These are phyloP conservation scores for Mercurialis annua DNA, from an alignment of 345 rosid species.

Conservation along the genomic window DNA sequence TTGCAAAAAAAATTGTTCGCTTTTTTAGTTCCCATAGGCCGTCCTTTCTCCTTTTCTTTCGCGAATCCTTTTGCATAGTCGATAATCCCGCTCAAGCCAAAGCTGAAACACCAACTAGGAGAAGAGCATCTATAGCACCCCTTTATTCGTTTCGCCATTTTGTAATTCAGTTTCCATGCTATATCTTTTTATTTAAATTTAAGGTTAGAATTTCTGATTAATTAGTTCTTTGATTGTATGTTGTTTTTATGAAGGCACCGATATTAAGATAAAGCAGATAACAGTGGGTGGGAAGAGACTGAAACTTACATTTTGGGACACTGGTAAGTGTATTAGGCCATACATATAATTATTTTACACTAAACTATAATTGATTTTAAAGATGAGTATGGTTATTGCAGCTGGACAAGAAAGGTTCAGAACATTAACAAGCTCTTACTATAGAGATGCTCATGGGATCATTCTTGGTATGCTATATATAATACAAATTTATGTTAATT, in stretches of 20 bases:
- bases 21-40: too few species aligned
- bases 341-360: neutral
- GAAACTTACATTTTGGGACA: conserved; percentile 95
- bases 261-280: conserved; percentile 86
- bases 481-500: neutral
- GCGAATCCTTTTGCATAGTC: too few species aligned
- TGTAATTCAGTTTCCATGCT: too few species aligned
- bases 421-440: conserved; percentile 84
- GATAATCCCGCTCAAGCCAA: too few species aligned
- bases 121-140: too few species aligned
- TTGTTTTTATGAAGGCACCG: conserved; percentile 53
- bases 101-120: too few species aligned
- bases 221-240: neutral
- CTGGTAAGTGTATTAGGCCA: conserved; percentile 47
- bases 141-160: too few species aligned
- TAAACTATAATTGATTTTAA: neutral
- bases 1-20: too few species aligned
- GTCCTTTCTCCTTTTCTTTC: too few species aligned
- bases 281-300: conserved; percentile 71
- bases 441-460: conserved; percentile 88
- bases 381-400: conserved; percentile 36
- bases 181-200: too few species aligned
- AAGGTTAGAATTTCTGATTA: neutral
- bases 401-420: conserved; percentile 98
- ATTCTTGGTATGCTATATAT: conserved; percentile 60